A percentile compares a stretch with the other conserved stretches of the same genome.
These are phyloP conservation scores for Globisporangium spiculum DNA, from an alignment of 352 stramenopile genomes.

Conservation along the genomic window DNA sequence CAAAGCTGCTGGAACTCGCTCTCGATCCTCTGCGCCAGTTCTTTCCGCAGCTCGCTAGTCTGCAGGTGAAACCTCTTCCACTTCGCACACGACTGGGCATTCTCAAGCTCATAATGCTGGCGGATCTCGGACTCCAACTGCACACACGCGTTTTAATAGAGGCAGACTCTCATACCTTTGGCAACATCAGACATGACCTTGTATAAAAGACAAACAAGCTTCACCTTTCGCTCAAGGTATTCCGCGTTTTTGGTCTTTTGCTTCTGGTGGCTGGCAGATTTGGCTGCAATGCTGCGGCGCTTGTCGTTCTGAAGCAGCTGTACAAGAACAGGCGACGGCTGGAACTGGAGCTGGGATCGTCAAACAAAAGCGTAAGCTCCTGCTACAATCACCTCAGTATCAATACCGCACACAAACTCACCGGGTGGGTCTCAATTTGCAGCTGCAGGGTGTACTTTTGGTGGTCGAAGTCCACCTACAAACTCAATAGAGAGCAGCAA, in stretches of 20 bases:
- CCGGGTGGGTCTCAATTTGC: conserved; percentile 44
- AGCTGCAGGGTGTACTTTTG: conserved; percentile 43
- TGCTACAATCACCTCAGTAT: too few species aligned
- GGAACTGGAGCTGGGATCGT: conserved; percentile 37
- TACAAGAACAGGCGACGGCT: conserved; percentile 46
- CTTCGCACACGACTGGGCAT: conserved; percentile 39
- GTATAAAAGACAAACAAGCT: neutral
- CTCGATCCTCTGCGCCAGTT: conserved; percentile 30
- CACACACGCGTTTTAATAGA: neutral
- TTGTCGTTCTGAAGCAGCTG: conserved; percentile 42
- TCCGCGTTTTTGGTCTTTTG: conserved; percentile 35
- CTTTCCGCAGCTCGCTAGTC: conserved; percentile 16
- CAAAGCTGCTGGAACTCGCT: conserved; percentile 29
- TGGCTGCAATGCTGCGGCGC: conserved; percentile 13
- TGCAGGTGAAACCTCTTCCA: conserved; percentile 55
- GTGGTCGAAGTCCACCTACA: conserved; percentile 28
- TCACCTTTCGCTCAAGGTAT: conserved; percentile 53
- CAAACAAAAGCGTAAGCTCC: neutral
- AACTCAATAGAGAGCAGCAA: neutral
- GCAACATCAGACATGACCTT: neutral
- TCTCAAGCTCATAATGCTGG: conserved; percentile 56
- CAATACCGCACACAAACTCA: conserved; percentile 11
- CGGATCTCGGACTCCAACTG: conserved; percentile 59
- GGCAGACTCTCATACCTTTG: neutral
- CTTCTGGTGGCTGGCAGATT: conserved; percentile 27